phyloP scores from a whole-genome alignment of 139 green algal species.

The Parachlorella kessleri region DNA sequence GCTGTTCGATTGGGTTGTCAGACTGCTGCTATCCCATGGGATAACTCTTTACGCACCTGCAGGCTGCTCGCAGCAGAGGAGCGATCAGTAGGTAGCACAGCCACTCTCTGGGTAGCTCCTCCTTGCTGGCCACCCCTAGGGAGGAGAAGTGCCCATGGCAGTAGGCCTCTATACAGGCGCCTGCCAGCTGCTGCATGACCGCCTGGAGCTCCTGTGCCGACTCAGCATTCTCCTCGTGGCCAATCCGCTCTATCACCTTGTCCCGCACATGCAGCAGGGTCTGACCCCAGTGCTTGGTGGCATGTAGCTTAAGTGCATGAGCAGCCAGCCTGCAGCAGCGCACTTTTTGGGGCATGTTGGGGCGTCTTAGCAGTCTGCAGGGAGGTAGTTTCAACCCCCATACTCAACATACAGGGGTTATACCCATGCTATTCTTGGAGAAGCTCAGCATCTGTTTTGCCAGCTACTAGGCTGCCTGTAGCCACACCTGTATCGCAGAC shows the following conservation, averaged over 20 bases:
- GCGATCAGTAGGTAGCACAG: constrained; percentile 14
- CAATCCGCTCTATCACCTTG: neutral
- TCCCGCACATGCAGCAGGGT: constrained; percentile 1
- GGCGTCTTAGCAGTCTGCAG: no score
- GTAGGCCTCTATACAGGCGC: constrained; percentile 10
- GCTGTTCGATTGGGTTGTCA: neutral
- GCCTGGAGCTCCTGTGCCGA: constrained; percentile 6
- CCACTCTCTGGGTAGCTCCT: constrained; percentile 1
- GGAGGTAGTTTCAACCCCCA: no score
- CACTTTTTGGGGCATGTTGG: no score
- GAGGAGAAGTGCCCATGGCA: constrained; percentile 4
- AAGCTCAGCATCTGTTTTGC: no score
- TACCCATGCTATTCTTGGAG: no score
- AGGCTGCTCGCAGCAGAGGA: constrained; percentile 17
- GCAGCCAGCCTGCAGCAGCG: constrained; percentile 1
- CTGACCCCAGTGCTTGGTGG: neutral
- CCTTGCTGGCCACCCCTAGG: constrained; percentile 21
- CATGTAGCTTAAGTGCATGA: neutral
- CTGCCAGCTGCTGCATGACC: constrained; percentile 12
- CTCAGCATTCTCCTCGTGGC: neutral
- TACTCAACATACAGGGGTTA: no score
- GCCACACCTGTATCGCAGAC: constrained; percentile 12
- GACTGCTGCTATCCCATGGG: neutral
- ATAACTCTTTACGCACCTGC: neutral
- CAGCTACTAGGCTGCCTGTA: no score